Percentiles rank a stretch among this genome's conserved stretches.
These are phyloP conservation scores for Phytophthora meadii DNA, from an alignment of 352 stramenopile species.

Conservation along the genomic window DNA sequence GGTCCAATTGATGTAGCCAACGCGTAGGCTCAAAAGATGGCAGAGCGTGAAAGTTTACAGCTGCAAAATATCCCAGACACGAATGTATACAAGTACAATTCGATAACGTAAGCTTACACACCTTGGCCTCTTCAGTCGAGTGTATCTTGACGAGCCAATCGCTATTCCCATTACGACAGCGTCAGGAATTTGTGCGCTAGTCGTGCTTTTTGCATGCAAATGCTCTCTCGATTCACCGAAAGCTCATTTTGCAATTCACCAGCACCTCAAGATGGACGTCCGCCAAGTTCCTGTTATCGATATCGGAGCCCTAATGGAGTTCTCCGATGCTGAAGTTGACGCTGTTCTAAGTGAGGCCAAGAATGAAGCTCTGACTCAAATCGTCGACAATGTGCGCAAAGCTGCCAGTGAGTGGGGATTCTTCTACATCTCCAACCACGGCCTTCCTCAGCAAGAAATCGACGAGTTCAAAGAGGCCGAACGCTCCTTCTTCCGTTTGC, in stretches of 20 bases:
- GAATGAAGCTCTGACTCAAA: constrained; percentile 9
- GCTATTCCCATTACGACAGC: not conserved
- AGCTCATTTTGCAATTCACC: not conserved
- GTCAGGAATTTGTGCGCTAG: not conserved
- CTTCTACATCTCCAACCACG: constrained; percentile 92
- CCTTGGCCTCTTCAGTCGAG: too few relatives aligned
- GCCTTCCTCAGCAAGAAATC: constrained; percentile 63
- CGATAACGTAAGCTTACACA: not conserved
- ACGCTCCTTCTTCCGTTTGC: constrained; percentile 85
- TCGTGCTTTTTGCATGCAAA: too few relatives aligned
- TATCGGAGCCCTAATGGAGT: not conserved
- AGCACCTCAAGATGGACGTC: not conserved
- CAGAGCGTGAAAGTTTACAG: not conserved
- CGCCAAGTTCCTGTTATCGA: not conserved
- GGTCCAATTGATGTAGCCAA: constrained; percentile 2
- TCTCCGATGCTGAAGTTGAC: not conserved
- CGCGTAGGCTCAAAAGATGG: not conserved
- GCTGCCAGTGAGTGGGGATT: constrained; percentile 86
- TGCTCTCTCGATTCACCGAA: not conserved
- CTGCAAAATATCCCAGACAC: too few relatives aligned
- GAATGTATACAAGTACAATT: not conserved
- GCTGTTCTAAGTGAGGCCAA: not conserved
- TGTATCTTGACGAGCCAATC: not conserved
- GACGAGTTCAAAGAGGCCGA: constrained; percentile 66
- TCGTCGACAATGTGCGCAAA: constrained; percentile 37